phyloP scores from a whole-genome alignment of 371 early-diverging fungal genomes.

The Syncephalastrum racemosum region DNA sequence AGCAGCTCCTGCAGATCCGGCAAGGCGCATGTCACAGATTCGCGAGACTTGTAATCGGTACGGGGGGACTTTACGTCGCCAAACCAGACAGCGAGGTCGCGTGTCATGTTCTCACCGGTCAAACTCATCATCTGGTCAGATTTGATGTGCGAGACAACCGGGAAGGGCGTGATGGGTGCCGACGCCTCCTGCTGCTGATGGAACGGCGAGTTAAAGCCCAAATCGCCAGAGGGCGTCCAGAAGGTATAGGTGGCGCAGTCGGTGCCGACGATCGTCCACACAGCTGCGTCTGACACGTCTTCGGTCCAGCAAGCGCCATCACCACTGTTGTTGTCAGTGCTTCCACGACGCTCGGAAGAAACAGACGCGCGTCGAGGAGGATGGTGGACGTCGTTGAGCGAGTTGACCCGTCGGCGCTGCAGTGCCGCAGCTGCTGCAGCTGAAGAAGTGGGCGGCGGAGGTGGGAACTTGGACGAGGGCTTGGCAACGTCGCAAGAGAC shows the following conservation, averaged over 20 bases:
- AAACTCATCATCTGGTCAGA: slow-evolving; percentile 16
- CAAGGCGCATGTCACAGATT: slow-evolving; percentile 44
- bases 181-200: slow-evolving; percentile 7
- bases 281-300: slow-evolving; percentile 83
- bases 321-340: slow-evolving; percentile 10
- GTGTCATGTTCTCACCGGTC: slow-evolving; percentile 66
- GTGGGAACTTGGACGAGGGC: slow-evolving; percentile 12
- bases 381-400: slow-evolving; percentile 27
- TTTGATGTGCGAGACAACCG: slow-evolving; percentile 17
- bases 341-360: slow-evolving; percentile 13
- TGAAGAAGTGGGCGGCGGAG: slow-evolving; percentile 14
- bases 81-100: slow-evolving; percentile 71
- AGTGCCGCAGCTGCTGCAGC: slow-evolving; percentile 16
- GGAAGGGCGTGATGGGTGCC: slow-evolving; percentile 12
- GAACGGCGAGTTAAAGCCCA: slow-evolving; percentile 18
- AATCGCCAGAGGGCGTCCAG: slow-evolving; percentile 48
- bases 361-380: slow-evolving; percentile 7
- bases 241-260: slow-evolving; percentile 79
- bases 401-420: slow-evolving; percentile 45
- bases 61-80: slow-evolving; percentile 56
- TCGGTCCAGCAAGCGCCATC: slow-evolving; percentile 72
- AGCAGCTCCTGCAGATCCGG: slow-evolving; percentile 33
- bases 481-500: slow-evolving; percentile 50
- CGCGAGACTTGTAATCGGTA: slow-evolving; percentile 55
- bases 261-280: slow-evolving; percentile 90